Percentiles rank a stretch among this genome's conserved stretches.
Conservation (phyloP, 352 stramenopile genomes). For the Peronospora tabacina region DNA sequence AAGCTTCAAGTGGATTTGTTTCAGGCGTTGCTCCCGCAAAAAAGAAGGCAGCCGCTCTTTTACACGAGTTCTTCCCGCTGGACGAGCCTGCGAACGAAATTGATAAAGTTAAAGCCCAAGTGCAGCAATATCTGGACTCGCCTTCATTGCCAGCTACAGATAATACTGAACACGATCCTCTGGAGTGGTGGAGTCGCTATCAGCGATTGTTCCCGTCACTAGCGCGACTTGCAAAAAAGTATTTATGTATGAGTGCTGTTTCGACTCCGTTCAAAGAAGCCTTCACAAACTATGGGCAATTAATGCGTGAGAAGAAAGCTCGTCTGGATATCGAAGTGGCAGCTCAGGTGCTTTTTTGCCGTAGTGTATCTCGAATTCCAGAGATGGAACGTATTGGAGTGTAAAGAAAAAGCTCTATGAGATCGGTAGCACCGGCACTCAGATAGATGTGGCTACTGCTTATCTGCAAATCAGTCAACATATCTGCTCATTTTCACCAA, state of each 20-base stretch:
- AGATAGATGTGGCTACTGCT: background rate
- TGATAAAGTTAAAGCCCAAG: constrained; percentile 53
- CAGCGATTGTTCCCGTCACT: constrained; percentile 59
- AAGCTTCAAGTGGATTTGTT: constrained; percentile 7
- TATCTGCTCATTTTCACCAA: background rate
- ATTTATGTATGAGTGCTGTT: constrained; percentile 69
- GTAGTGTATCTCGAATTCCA: constrained; percentile 64
- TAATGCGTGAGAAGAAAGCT: constrained; percentile 74
- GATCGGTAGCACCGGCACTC: background rate
- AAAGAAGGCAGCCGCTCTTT: constrained; percentile 28
- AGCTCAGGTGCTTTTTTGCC: constrained; percentile 71
- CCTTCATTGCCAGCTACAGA: constrained; percentile 55
- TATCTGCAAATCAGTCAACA: background rate
- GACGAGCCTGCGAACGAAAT: constrained; percentile 45
- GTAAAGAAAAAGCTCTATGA: constrained; percentile 11
- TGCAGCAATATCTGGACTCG: constrained; percentile 68
- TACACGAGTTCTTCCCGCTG: constrained; percentile 60
- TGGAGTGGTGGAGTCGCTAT: constrained; percentile 79
- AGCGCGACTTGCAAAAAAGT: constrained; percentile 63
- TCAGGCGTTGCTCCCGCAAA: constrained; percentile 6
- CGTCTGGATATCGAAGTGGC: constrained; percentile 71
- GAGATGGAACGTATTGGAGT: constrained; percentile 83
- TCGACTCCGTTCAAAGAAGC: constrained; percentile 69
- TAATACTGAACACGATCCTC: constrained; percentile 64
- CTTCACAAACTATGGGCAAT: constrained; percentile 68